Evolutionary conservation across 1,139 yeast genomes (phyloP), one percentile per base, ranked within the genome.

Genomic region (Taphrina wiesneri): DNA sequence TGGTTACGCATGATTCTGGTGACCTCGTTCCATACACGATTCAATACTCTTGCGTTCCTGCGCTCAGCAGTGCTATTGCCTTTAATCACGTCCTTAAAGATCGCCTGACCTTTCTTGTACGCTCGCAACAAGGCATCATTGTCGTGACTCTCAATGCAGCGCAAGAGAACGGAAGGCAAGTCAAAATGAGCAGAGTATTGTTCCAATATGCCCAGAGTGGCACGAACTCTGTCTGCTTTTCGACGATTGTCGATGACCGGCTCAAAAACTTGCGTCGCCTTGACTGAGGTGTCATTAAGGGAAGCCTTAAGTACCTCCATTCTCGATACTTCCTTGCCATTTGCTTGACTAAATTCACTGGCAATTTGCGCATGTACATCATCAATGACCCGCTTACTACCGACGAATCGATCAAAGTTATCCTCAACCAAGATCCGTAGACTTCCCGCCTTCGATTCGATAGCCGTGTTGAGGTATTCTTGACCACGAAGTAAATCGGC

Each of bases 351-450:
- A 47, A 63, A 43, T 59, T 65, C 70, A 85, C 41, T 51, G 26
- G 56, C 34, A 7, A 60, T 83, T 69, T 83, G 85, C 28, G 76
- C 77, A 68, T 84, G 81, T 2, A 86, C 85, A 36, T 81, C 80
- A 72, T 86, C 91, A 25, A 87, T 75, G 11, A 83, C 78, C 19
- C 87, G 83, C 75, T 93, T 93, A 66, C 92, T 85, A 71, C 85
- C 84, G 60, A 92, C 88, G 71, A 91, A 90, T 71, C 84, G 82
- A 66, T 85, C 83, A 73, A 86, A 91, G 74, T 92, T 93, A 26
- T 83, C 81, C 71, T 88, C 89, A 6, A 92, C 88, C 39, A 88
- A 82, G 17, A 77, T 77, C 70, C 86, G 84, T 73, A 92, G 78
- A 62, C 87, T 87, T 13, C 81, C 80, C n/a, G 89, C 85, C 72